These are phyloP conservation scores for Cyberlindnera xishuangbannaensis DNA, from an alignment of 805 yeast species.

Conservation along the genomic window DNA sequence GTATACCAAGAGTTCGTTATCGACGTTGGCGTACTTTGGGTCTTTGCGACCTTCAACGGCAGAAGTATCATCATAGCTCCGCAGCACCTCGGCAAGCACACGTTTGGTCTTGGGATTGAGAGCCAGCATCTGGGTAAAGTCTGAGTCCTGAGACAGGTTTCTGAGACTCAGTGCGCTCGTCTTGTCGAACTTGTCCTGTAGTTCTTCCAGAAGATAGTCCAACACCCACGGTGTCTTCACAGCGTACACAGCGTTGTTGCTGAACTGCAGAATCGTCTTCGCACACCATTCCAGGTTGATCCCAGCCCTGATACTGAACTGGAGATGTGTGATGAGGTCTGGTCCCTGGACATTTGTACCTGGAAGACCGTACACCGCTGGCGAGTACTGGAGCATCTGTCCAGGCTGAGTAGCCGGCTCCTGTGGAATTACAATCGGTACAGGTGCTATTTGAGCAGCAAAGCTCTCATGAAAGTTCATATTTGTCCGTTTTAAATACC, in stretches of 20 bases:
- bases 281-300: conserved; percentile 24
- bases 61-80: conserved; percentile 18
- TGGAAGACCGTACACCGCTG: conserved; percentile 13
- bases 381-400: conserved; percentile 7
- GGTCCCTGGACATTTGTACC: conserved; percentile 19
- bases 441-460: conserved; percentile 6
- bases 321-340: conserved; percentile 23
- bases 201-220: conserved; percentile 18
- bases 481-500: background rate
- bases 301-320: conserved; percentile 19
- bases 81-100: conserved; percentile 39
- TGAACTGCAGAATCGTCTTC: conserved; percentile 17
- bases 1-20: conserved; percentile 59
- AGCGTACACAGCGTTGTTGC: conserved; percentile 19
- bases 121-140: conserved; percentile 73
- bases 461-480: conserved; percentile 5
- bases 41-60: conserved; percentile 25
- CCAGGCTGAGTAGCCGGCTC: too few species aligned
- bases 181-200: conserved; percentile 15
- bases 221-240: conserved; percentile 21
- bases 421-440: conserved; percentile 7
- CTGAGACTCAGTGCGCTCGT: conserved; percentile 50
- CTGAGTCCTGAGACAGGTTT: conserved; percentile 78
- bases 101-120: conserved; percentile 42
- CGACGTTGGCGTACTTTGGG: conserved; percentile 19